These are phyloP conservation scores for Catenaria anguillulae DNA, from an alignment of 371 early-diverging fungal genomes.

Conservation along the genomic window DNA sequence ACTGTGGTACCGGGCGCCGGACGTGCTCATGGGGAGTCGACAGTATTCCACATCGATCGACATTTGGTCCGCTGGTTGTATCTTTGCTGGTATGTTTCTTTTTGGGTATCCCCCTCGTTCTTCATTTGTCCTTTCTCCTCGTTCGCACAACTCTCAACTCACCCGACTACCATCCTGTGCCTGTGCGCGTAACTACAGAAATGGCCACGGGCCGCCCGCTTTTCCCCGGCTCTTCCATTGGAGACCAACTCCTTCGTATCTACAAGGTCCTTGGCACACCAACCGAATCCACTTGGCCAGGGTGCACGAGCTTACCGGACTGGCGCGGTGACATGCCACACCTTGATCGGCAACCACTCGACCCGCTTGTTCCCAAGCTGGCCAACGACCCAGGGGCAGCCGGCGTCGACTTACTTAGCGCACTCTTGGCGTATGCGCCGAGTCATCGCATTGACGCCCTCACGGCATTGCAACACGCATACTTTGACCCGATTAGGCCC, in stretches of 20 bases:
- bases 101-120: too few species aligned
- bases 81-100: constrained; percentile 76
- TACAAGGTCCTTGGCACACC: constrained; percentile 87
- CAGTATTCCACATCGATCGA: constrained; percentile 98
- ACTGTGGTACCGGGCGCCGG: constrained; percentile 94
- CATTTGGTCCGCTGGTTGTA: constrained; percentile 98
- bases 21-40: constrained; percentile 95
- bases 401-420: too few species aligned
- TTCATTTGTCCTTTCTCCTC: too few species aligned
- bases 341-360: neutral
- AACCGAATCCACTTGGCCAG: constrained; percentile 77
- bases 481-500: too few species aligned
- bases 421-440: too few species aligned
- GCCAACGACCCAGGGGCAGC: neutral
- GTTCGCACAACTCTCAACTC: too few species aligned
- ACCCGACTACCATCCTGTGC: too few species aligned
- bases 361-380: neutral
- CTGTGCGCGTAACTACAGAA: too few species aligned
- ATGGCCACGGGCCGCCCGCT: constrained; percentile 83
- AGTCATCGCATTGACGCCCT: too few species aligned
- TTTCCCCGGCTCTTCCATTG: constrained; percentile 83
- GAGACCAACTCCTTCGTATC: constrained; percentile 77
- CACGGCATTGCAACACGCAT: too few species aligned
- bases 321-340: constrained; percentile 40
- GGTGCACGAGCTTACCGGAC: constrained; percentile 47